phyloP scores from a whole-genome alignment of 768 basidiomycete species.

The Hygrocybe punicea region DNA sequence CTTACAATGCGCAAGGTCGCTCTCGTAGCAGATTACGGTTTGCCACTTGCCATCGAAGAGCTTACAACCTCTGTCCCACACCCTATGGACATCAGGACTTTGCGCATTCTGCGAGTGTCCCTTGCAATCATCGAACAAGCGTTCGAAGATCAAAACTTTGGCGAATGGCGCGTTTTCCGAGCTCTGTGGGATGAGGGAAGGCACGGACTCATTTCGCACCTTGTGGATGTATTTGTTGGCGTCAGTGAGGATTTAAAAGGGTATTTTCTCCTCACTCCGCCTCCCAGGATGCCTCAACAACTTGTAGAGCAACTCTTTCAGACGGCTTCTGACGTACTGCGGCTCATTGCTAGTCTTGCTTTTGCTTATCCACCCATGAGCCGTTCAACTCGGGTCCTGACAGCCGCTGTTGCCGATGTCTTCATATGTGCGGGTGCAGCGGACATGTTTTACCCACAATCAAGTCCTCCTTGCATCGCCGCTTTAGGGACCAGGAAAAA shows the following conservation, averaged over 20 bases:
- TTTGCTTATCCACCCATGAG: conserved; percentile 49
- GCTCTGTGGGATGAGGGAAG: conserved; percentile 58
- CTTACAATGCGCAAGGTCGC: conserved; percentile 59
- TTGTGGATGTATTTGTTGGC: conserved; percentile 50
- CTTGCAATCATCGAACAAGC: conserved; percentile 55
- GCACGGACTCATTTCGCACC: conserved; percentile 54
- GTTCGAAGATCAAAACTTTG: conserved; percentile 47
- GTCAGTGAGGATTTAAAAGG: conserved; percentile 52
- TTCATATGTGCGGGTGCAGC: conserved; percentile 54
- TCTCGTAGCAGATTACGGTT: conserved; percentile 64
- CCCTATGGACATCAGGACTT: conserved; percentile 49
- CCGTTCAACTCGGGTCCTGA: conserved; percentile 46
- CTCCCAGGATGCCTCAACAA: conserved; percentile 37
- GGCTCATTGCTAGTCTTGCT: conserved; percentile 47
- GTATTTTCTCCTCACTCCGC: conserved; percentile 46
- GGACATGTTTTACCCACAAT: conserved; percentile 38
- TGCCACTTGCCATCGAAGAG: conserved; percentile 61
- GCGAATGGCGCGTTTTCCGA: conserved; percentile 54
- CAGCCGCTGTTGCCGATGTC: conserved; percentile 47
- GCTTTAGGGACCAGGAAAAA: conserved; percentile 45
- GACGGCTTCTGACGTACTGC: conserved; percentile 51
- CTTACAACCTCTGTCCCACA: conserved; percentile 47
- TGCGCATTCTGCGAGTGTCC: conserved; percentile 63
- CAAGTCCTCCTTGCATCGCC: conserved; percentile 38
- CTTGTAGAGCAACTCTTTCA: conserved; percentile 55